These are phyloP conservation scores for Agrocybe praecox DNA, from an alignment of 768 basidiomycete genomes.

Conservation along the genomic window DNA sequence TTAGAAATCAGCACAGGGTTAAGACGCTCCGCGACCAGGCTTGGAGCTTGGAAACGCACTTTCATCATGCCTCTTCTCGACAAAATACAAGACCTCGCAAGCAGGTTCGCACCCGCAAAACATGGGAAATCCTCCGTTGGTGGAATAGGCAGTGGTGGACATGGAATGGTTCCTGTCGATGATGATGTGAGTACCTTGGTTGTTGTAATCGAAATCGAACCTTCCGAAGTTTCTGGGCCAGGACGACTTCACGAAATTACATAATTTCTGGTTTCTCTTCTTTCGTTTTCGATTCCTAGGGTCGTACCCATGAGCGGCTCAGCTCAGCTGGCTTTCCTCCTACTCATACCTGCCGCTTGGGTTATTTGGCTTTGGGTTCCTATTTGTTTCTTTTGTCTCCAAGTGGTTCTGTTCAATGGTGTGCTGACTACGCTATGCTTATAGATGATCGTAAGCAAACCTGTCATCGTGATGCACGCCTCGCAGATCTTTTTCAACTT, in stretches of 20 bases:
- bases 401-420: too few relatives aligned
- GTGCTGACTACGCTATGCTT: too few relatives aligned
- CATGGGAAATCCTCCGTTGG: constrained; percentile 42
- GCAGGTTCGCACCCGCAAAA: constrained; percentile 49
- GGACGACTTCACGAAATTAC: too few relatives aligned
- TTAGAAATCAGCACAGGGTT: background rate
- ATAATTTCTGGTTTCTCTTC: constrained; percentile 36
- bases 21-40: too few relatives aligned
- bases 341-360: constrained; percentile 67
- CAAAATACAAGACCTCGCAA: constrained; percentile 52
- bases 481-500: constrained; percentile 93
- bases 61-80: constrained; percentile 57
- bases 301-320: constrained; percentile 40
- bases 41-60: constrained; percentile 1
- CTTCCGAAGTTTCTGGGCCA: too few relatives aligned
- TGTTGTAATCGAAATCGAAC: too few relatives aligned
- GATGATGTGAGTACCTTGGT: constrained; percentile 85
- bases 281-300: constrained; percentile 34
- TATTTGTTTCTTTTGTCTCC: constrained; percentile 17
- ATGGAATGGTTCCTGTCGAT: constrained; percentile 62
- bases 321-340: constrained; percentile 60
- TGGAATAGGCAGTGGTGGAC: constrained; percentile 60
- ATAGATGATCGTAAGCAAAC: constrained; percentile 89
- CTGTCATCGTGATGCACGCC: constrained; percentile 73
- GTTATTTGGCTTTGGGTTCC: constrained; percentile 72